phyloP scores from a whole-genome alignment of 2,329 filamentous ascomycete species.

The Botrytis medusae region DNA sequence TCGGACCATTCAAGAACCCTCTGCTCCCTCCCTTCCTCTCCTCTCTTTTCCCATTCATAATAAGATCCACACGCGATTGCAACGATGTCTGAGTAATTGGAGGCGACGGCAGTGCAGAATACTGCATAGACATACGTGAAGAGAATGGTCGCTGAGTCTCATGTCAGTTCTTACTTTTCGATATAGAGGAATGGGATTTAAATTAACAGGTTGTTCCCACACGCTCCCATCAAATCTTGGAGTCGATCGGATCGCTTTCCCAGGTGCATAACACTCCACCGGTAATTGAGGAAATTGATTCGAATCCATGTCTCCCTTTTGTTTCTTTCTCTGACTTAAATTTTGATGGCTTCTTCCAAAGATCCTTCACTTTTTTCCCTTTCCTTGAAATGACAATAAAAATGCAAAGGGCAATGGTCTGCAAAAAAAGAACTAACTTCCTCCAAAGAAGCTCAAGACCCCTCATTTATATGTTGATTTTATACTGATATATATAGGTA shows the following conservation, averaged over 20 bases:
- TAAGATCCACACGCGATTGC: not conserved
- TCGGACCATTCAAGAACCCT: not conserved
- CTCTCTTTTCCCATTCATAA: not conserved
- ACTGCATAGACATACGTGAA: not conserved
- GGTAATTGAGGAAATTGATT: not conserved
- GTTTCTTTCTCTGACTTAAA: too few relatives aligned
- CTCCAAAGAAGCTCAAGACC: not conserved
- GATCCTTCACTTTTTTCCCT: not conserved
- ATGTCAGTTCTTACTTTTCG: not conserved
- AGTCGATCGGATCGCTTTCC: not conserved
- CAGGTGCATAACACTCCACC: not conserved
- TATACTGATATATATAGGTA: not conserved
- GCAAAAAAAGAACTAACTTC: not conserved
- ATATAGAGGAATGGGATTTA: not conserved
- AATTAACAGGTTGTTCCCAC: constrained; percentile 3
- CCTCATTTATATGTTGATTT: not conserved
- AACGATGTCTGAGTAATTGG: not conserved
- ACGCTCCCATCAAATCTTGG: not conserved
- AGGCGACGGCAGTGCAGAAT: not conserved
- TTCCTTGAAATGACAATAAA: not conserved
- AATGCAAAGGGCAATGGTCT: not conserved
- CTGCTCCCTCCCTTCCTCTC: not conserved
- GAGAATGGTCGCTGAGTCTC: not conserved
- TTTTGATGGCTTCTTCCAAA: not conserved
- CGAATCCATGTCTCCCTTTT: not conserved